Conservation (phyloP, 1,139 yeast species). For the Saccharomycopsis phalli region DNA sequence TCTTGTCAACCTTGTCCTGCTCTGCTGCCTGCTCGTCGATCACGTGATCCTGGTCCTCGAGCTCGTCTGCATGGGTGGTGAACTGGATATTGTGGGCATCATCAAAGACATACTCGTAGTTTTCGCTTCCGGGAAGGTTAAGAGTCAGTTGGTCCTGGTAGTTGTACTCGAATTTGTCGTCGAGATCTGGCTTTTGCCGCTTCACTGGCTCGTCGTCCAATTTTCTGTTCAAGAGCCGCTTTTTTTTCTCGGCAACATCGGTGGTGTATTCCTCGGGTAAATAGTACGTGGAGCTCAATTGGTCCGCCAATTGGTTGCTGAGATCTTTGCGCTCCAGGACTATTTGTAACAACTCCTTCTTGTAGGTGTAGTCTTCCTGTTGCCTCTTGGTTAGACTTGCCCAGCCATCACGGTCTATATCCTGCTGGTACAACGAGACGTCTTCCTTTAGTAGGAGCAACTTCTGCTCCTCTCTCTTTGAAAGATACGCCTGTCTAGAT, state of each 20-base stretch:
- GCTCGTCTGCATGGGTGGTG: conserved; percentile 35
- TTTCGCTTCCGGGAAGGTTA: conserved; percentile 36
- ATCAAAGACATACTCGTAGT: conserved; percentile 81
- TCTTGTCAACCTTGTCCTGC: conserved; percentile 26
- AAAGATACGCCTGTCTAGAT: conserved; percentile 42
- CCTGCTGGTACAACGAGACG: conserved; percentile 36
- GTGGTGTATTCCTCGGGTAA: conserved; percentile 50
- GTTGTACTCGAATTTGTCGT: conserved; percentile 22
- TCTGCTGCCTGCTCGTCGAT: conserved; percentile 25
- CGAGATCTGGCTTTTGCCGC: conserved; percentile 19
- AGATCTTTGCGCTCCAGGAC: conserved; percentile 34
- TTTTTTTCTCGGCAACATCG: conserved; percentile 39
- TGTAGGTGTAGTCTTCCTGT: conserved; percentile 42
- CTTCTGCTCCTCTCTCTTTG: conserved; percentile 40
- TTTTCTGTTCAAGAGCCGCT: conserved; percentile 23
- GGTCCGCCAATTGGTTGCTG: conserved; percentile 23
- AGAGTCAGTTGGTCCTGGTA: conserved; percentile 38
- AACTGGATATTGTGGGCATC: conserved; percentile 66
- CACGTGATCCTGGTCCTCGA: conserved; percentile 24
- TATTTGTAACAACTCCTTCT: conserved; percentile 36
- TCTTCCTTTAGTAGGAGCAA: conserved; percentile 29
- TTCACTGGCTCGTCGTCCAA: conserved; percentile 6
- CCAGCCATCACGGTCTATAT: conserved; percentile 41
- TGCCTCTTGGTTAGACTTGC: conserved; percentile 39
- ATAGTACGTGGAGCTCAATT: conserved; percentile 31